Evolutionary conservation across 2,329 filamentous ascomycete genomes (phyloP), one percentile per base, ranked within the genome.

Genomic region (Neofusicoccum laricinum): DNA sequence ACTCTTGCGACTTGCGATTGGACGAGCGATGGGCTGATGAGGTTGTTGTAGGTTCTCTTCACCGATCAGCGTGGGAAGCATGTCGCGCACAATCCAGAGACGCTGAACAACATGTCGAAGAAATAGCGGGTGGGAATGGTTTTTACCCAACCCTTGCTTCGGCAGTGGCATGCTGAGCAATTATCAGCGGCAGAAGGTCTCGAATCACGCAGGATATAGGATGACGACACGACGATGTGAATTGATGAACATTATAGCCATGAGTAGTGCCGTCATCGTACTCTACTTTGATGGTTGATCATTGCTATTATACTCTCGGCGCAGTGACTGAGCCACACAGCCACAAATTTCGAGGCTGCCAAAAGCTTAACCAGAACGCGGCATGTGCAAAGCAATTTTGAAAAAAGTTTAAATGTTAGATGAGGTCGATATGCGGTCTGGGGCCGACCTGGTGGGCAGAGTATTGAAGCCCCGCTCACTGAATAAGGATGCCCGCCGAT

Each of bases 41-140:
- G 30, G 21, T 46, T 43, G 6, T 14, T 17, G 15, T 63, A 77
- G 75, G 75, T 78, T 2, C 67, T 79, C 1, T 79, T 76, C 61
- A 71, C 73, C 7, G 77, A 79, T 65, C 77, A 78, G 66, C 73
- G 78, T 50, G 77, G 76, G 2, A 76, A 79, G 53, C 38, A 70
- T 51, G 77, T 80, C 40, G 72, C 77, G 11, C 75, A 79, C 64
- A 79, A 79, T 51, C 77, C 77, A 0, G 76, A 68, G 25, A 75
- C 75, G 21, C 55, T 79, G 32, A 68, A 69, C 50, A 64, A 59
- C 30, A 17, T 59, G 25, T 19, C 25, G 11, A 59, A 59, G 41
- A 8, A 59, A 4, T 46, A 32, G n/a, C n/a, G n/a, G n/a, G n/a
- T n/a, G n/a, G n/a, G n/a, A n/a, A 36, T 34, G 14, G 4, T 34